Evolutionary conservation across 768 basidiomycete genomes (phyloP).

Genomic region (Tulasnella sp.): DNA sequence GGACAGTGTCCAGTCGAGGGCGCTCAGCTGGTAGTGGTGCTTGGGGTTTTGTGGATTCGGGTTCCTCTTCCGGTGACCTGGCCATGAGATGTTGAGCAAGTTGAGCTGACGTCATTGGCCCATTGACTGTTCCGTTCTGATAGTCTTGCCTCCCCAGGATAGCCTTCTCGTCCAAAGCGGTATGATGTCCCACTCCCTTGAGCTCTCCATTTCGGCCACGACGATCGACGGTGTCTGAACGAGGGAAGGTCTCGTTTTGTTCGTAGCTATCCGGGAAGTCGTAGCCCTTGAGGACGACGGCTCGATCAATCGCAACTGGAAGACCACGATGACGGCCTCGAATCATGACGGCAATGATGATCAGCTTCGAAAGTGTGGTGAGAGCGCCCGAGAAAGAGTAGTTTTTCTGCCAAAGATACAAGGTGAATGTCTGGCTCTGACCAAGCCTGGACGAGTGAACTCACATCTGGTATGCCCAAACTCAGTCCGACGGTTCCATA

Average conservation of each 20-base stretch:
- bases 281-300: slow-evolving; percentile 56
- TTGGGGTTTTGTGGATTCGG: neutral
- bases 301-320: slow-evolving; percentile 83
- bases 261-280: slow-evolving; percentile 28
- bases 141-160: neutral
- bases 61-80: neutral
- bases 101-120: neutral
- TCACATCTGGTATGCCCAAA: slow-evolving; percentile 76
- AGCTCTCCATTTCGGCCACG: slow-evolving; percentile 5
- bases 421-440: slow-evolving; percentile 24
- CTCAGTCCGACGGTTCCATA: slow-evolving; percentile 89
- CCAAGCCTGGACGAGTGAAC: slow-evolving; percentile 34
- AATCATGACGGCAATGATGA: slow-evolving; percentile 85
- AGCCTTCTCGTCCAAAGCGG: neutral
- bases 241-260: slow-evolving; percentile 6
- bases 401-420: slow-evolving; percentile 55
- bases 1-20: neutral
- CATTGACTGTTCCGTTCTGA: neutral
- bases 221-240: neutral
- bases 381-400: slow-evolving; percentile 80
- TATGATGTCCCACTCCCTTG: neutral
- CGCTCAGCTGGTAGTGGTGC: neutral
- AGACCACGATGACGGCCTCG: slow-evolving; percentile 88
- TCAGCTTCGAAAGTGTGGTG: slow-evolving; percentile 76
- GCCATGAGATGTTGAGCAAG: neutral